Evolutionary conservation across 768 basidiomycete genomes (phyloP).

Genomic region (Auriscalpium orientale): DNA sequence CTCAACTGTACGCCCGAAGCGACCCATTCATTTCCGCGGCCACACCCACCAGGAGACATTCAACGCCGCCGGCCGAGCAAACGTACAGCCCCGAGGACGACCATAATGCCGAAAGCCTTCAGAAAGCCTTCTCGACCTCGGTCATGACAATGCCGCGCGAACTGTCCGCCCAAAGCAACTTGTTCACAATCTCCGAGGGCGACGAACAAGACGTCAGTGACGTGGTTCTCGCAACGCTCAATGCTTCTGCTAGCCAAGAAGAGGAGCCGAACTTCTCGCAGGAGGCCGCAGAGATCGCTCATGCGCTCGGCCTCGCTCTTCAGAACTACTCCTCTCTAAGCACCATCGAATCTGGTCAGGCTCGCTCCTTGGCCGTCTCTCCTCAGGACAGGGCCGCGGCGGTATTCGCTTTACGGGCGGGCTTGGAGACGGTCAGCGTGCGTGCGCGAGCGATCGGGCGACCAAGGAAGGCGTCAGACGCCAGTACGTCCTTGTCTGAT

Average conservation of each 20-base stretch:
- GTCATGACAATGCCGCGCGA: neutral
- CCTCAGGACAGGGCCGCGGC: neutral
- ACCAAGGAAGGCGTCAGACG: neutral
- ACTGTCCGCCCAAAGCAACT: neutral
- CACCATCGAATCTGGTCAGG: neutral
- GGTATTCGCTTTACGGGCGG: neutral
- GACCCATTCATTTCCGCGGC: neutral
- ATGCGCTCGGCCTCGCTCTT: neutral
- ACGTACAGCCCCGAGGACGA: neutral
- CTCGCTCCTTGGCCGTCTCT: neutral
- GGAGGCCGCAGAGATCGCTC: conserved; percentile 1
- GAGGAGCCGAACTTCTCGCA: neutral
- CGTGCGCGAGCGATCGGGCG: neutral
- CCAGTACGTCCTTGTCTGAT: neutral
- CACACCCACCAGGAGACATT: neutral
- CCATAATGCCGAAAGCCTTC: neutral
- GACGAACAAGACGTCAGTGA: conserved; percentile 1
- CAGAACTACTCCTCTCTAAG: neutral
- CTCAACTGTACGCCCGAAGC: neutral
- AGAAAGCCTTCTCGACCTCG: neutral
- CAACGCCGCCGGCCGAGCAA: neutral
- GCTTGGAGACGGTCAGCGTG: neutral
- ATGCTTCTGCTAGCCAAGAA: neutral
- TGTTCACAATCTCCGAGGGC: neutral
- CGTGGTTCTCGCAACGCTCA: neutral